A percentile compares a stretch with the other conserved stretches of the same genome.
These are phyloP conservation scores for Herpotrichia juniperi DNA, from an alignment of 2,329 filamentous ascomycete species.

Conservation along the genomic window DNA sequence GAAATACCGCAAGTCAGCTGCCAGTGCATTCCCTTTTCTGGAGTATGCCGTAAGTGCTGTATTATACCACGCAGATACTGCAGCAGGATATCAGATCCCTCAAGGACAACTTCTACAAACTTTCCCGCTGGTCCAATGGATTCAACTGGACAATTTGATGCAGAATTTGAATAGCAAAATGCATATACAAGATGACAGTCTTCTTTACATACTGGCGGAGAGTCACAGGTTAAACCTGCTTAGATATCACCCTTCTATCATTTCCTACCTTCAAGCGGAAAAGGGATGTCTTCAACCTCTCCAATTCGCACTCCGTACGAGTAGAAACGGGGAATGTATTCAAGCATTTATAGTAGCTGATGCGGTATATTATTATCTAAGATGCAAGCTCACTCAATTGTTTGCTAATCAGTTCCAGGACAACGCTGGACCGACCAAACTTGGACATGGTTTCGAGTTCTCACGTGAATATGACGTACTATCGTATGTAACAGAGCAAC, in stretches of 20 bases:
- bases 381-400: too few relatives aligned
- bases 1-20: slow-evolving; percentile 53
- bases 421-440: background rate
- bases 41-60: slow-evolving; percentile 46
- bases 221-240: slow-evolving; percentile 33
- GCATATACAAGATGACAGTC: slow-evolving; percentile 16
- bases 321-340: slow-evolving; percentile 30
- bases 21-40: slow-evolving; percentile 41
- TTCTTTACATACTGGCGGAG: slow-evolving; percentile 22
- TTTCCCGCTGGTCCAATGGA: slow-evolving; percentile 35
- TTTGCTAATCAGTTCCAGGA: too few relatives aligned
- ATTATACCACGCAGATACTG: slow-evolving; percentile 50
- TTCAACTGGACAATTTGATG: slow-evolving; percentile 31
- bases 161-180: slow-evolving; percentile 18
- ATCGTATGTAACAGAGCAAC: background rate
- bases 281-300: slow-evolving; percentile 38
- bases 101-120: slow-evolving; percentile 14
- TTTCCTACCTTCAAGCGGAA: slow-evolving; percentile 23
- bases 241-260: slow-evolving; percentile 24
- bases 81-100: slow-evolving; percentile 27
- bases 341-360: slow-evolving; percentile 5
- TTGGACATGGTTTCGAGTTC: background rate
- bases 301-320: slow-evolving; percentile 45
- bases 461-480: background rate
- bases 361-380: too few relatives aligned